These are phyloP conservation scores for Funneliformis mosseae DNA, from an alignment of 192 early-diverging fungal species.

Conservation along the genomic window DNA sequence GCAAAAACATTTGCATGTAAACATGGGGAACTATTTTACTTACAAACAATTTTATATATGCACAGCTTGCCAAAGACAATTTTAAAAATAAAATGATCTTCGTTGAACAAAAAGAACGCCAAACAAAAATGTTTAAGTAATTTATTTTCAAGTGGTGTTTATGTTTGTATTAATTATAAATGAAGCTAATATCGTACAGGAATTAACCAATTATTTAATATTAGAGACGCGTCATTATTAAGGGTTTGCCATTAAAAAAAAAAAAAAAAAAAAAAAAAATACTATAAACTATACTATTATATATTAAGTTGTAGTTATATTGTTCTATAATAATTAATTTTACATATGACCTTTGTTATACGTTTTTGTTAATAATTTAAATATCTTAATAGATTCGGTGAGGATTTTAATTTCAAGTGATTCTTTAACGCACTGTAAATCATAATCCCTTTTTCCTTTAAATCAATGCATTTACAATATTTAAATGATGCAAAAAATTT, in stretches of 20 bases:
- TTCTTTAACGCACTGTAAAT: too few relatives aligned
- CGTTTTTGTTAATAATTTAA: not conserved
- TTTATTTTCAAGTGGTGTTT: not conserved
- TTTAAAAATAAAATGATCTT: too few relatives aligned
- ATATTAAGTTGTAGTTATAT: too few relatives aligned
- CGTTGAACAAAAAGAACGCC: not conserved
- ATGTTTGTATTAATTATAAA: not conserved
- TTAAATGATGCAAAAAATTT: not conserved
- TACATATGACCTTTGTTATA: not conserved
- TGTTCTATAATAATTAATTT: not conserved
- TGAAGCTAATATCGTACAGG: not conserved
- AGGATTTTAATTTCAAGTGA: too few relatives aligned
- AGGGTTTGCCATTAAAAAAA: too few relatives aligned
- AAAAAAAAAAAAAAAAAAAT: too few relatives aligned
- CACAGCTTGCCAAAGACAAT: too few relatives aligned
- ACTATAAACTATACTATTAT: too few relatives aligned
- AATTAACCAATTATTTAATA: not conserved
- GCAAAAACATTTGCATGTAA: not conserved
- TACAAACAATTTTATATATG: too few relatives aligned
- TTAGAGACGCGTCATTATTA: not conserved
- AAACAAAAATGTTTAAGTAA: not conserved
- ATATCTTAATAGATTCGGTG: not conserved
- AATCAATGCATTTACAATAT: not conserved
- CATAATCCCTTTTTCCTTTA: not conserved
- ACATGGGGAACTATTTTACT: too few relatives aligned